Evolutionary conservation across 805 yeast species (phyloP), one percentile per base, ranked within the genome.

Genomic region (Metschnikowia continentalis): DNA sequence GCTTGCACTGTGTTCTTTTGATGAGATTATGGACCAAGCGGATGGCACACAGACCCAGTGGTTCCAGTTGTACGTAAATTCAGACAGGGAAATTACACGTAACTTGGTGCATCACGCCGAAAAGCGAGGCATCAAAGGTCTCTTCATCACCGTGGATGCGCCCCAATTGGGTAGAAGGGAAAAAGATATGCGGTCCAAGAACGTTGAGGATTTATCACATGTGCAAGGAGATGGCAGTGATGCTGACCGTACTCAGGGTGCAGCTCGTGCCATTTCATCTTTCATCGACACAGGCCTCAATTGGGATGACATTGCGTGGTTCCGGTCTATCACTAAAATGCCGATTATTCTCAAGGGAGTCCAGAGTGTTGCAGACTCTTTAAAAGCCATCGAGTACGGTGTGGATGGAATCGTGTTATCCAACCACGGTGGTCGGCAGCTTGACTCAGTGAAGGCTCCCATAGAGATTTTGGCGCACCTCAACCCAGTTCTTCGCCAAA

Each of bases 211-310:
- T 43, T 32, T 58, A 15, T 55, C 63, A 2, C 61, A 57, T 33
- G 62, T 64, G 8, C 67, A 64, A 42, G 62, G 64, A 10, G 77
- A 73, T 4, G 81, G 80, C 47, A 72, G 66, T 14, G 74, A 70
- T 22, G 77, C 82, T n/a, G 90, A 86, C 60, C 74, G 88, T 45
- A 65, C 80, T 26, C 84, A 84, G 64, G 97, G 97, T 50, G 96
- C 96, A 0, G 89, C 97, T 0, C 53, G 66, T 20, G 76, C 96
- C 0, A 78, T 91, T 48, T 83, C 90, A n/a, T 77, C 90, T 1
- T 90, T 91, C 66, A 91, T 91, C 56, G 78, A 73, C 51, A 68
- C 77, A 1, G 54, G 65, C 10, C 61, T 74, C 40, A 60, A 55
- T 36, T 74, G 78, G 78, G 58, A 64, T 8, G 76, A 72, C 50